Evolutionary conservation across 78 protist genomes (phyloP).

Genomic region (Monosiga brevicollis): DNA sequence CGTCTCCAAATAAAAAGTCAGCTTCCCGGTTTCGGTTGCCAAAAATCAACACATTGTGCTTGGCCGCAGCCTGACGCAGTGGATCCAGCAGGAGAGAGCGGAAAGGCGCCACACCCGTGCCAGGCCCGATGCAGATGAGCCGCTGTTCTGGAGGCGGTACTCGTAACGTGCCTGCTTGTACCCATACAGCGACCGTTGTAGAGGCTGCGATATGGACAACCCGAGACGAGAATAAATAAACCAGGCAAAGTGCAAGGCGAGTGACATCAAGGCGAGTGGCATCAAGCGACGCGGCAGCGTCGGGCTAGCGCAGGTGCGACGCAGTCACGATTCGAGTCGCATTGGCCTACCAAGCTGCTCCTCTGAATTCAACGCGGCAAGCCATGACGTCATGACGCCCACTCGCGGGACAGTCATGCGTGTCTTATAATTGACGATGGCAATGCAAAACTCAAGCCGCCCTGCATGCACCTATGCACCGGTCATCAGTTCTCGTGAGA

Average conservation of each 20-base stretch:
- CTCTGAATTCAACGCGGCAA: not conserved
- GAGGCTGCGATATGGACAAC: too few species aligned
- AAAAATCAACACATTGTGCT: not conserved
- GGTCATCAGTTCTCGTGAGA: not conserved
- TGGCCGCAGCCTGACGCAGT: not conserved
- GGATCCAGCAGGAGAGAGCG: not conserved
- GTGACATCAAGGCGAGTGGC: constrained; percentile 13
- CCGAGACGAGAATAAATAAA: too few species aligned
- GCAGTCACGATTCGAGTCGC: not conserved
- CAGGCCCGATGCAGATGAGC: not conserved
- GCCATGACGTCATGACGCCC: constrained; percentile 9
- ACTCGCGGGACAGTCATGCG: not conserved
- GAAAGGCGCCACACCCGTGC: not conserved
- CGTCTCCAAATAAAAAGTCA: constrained; percentile 5
- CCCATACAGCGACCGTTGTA: not conserved
- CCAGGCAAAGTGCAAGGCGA: constrained; percentile 20
- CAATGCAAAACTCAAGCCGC: constrained; percentile 6
- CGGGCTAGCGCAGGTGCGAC: not conserved
- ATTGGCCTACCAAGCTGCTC: not conserved
- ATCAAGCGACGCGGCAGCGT: not conserved
- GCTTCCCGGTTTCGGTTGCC: constrained; percentile 1
- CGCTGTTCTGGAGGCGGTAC: not conserved
- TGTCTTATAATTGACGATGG: constrained; percentile 25
- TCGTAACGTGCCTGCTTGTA: not conserved
- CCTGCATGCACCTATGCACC: not conserved